Conservation (phyloP, 2,329 filamentous ascomycete genomes). For the Trichoderma harzianum region DNA sequence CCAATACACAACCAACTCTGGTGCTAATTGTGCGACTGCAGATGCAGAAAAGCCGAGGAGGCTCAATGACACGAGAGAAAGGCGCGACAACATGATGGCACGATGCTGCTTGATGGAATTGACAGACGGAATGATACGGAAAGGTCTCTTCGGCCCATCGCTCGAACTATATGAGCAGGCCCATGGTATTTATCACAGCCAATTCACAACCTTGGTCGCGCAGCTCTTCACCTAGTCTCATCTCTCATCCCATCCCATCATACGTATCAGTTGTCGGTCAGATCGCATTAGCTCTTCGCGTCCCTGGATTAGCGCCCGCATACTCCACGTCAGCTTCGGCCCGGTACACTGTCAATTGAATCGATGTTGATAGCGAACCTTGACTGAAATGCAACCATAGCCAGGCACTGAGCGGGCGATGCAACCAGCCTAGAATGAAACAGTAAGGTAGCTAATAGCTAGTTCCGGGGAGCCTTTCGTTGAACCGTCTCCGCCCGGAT, state of each 20-base stretch:
- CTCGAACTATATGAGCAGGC: not conserved
- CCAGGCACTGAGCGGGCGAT: not conserved
- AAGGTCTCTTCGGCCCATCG: not conserved
- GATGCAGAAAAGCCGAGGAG: not conserved
- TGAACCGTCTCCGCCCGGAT: not conserved
- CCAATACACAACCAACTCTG: not conserved
- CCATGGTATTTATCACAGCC: not conserved
- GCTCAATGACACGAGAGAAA: not conserved
- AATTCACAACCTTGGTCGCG: not conserved
- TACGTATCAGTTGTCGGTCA: not conserved
- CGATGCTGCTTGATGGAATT: not conserved
- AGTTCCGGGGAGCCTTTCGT: not conserved
- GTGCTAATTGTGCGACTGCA: not conserved
- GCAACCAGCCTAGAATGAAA: not conserved
- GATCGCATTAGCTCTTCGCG: not conserved
- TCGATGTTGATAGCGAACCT: not conserved
- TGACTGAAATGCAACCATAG: not conserved
- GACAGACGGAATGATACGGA: not conserved
- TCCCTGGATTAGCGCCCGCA: not conserved
- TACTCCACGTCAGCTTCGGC: not conserved
- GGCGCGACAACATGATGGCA: not conserved
- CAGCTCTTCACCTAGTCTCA: not conserved
- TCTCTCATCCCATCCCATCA: not conserved
- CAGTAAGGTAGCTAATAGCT: not conserved
- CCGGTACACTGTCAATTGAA: not conserved